Conservation (phyloP, 2,329 filamentous ascomycete genomes). For the Diaporthe citriasiana region DNA sequence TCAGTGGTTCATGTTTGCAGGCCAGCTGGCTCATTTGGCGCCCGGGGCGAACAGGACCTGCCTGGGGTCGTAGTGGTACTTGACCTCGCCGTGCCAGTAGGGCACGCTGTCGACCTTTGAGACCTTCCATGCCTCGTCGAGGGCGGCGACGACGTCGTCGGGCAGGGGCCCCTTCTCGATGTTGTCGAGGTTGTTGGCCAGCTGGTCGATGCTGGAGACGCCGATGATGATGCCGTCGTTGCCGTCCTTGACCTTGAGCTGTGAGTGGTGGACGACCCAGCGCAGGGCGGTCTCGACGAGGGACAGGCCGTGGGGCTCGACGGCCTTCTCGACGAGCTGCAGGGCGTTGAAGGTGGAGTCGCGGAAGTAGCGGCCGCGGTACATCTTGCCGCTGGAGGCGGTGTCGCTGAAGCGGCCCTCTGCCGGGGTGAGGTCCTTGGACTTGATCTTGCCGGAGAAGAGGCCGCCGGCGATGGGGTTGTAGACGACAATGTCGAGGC, state of each 20-base stretch:
- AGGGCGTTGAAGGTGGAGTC: constrained; percentile 75
- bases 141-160: constrained; percentile 78
- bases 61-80: constrained; percentile 76
- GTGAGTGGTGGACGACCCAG: constrained; percentile 81
- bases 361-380: constrained; percentile 80
- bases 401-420: constrained; percentile 79
- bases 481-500: constrained; percentile 84
- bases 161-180: constrained; percentile 81
- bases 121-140: constrained; percentile 83
- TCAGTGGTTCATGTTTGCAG: neutral
- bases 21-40: constrained; percentile 52
- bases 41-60: constrained; percentile 68
- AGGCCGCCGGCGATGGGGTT: constrained; percentile 87
- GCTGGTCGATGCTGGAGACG: constrained; percentile 69
- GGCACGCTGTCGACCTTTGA: constrained; percentile 69
- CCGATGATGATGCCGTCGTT: constrained; percentile 74
- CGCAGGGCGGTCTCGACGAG: constrained; percentile 81
- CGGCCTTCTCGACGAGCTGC: constrained; percentile 75
- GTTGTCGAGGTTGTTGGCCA: constrained; percentile 69
- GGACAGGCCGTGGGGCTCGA: constrained; percentile 76
- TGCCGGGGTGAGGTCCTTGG: constrained; percentile 70
- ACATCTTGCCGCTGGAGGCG: constrained; percentile 63
- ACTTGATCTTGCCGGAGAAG: constrained; percentile 84
- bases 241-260: constrained; percentile 64
- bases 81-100: constrained; percentile 73